Conservation (phyloP, 176 grass and related monocot genomes). For the Phoenix dactylifera region DNA sequence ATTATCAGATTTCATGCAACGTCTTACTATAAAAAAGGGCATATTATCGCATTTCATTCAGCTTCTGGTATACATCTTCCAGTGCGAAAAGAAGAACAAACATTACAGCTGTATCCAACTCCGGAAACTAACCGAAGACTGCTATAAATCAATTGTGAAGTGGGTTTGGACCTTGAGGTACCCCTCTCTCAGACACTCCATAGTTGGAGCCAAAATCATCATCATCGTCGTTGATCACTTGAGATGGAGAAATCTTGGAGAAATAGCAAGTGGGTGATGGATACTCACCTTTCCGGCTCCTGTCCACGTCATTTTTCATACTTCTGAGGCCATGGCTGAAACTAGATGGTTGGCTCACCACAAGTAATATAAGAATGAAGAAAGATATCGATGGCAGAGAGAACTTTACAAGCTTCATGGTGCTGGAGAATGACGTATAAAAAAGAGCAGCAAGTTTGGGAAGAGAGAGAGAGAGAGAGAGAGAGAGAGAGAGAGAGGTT, state of each 20-base stretch:
- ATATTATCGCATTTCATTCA: no score
- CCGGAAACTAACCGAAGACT: no score
- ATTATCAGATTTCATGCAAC: no score
- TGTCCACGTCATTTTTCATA: conserved; percentile 17
- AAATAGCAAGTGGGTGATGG: neutral
- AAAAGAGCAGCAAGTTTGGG: neutral
- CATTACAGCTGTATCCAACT: no score
- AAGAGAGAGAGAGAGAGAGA: neutral
- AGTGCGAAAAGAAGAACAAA: no score
- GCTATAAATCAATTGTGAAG: conserved; percentile 46
- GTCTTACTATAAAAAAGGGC: no score
- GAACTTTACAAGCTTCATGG: conserved; percentile 20
- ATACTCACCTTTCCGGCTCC: conserved; percentile 12
- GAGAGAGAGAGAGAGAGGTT: neutral
- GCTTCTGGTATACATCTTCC: no score
- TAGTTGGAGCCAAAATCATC: neutral
- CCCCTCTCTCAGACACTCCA: conserved; percentile 38
- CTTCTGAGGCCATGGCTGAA: conserved; percentile 28
- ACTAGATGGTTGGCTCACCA: conserved; percentile 21
- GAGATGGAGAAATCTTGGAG: conserved; percentile 23
- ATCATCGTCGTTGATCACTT: neutral
- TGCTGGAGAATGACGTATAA: neutral
- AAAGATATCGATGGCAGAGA: conserved; percentile 15
- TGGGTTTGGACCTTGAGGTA: conserved; percentile 71
- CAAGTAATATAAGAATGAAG: conserved; percentile 32